Conservation (phyloP, 2,329 filamentous ascomycete species). For the Escovopsis sp. region DNA sequence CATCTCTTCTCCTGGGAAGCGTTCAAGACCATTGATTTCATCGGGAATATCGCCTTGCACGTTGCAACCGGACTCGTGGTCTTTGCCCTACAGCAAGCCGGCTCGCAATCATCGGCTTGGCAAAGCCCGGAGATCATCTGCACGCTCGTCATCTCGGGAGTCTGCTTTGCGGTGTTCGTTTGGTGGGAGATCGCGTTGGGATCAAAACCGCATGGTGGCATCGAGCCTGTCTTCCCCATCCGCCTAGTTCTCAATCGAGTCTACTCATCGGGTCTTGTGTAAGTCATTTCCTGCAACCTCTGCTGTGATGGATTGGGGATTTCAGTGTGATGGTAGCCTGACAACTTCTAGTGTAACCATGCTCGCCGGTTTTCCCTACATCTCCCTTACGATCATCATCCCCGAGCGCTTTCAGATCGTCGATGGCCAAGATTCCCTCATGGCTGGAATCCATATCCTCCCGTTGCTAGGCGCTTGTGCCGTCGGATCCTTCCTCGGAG, state of each 20-base stretch:
- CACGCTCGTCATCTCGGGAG: conserved; percentile 29
- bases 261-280: conserved; percentile 36
- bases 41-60: conserved; percentile 35
- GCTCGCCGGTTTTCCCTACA: conserved; percentile 41
- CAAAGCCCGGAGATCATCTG: conserved; percentile 32
- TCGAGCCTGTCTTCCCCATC: conserved; percentile 41
- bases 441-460: conserved; percentile 40
- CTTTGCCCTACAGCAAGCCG: conserved; percentile 41
- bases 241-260: conserved; percentile 31
- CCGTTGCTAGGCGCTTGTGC: conserved; percentile 43
- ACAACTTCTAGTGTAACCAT: conserved; percentile 33
- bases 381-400: conserved; percentile 41
- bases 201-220: conserved; percentile 17
- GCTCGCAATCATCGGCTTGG: conserved; percentile 36
- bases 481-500: conserved; percentile 39
- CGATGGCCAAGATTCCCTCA: conserved; percentile 34
- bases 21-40: conserved; percentile 34
- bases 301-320: neutral
- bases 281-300: conserved; percentile 12
- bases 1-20: conserved; percentile 24
- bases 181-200: conserved; percentile 35
- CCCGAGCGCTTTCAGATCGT: conserved; percentile 47
- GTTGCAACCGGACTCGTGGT: conserved; percentile 37
- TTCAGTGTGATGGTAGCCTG: conserved; percentile 2
- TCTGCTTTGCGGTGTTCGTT: conserved; percentile 33